phyloP scores from a whole-genome alignment of 805 yeast species.

The Grigorovia humatica region DNA sequence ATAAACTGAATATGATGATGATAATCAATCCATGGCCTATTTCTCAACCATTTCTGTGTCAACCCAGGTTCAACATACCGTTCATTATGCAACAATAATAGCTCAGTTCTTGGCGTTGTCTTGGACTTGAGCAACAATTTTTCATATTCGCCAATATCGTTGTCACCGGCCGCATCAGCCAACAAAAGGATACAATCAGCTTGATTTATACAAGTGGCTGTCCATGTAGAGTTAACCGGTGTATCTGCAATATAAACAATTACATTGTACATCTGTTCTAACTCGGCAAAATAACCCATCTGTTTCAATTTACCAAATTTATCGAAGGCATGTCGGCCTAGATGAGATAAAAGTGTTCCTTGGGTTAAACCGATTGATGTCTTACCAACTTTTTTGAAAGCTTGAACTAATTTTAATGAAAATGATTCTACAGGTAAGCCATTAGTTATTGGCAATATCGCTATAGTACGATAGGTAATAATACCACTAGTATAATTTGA shows the following conservation, averaged over 20 bases:
- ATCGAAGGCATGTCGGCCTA: slow-evolving; percentile 91
- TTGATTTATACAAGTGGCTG: slow-evolving; percentile 82
- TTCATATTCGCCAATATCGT: slow-evolving; percentile 81
- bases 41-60: slow-evolving; percentile 75
- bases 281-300: slow-evolving; percentile 79
- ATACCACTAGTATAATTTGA: slow-evolving; percentile 1
- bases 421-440: slow-evolving; percentile 85
- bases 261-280: slow-evolving; percentile 84
- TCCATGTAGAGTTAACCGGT: slow-evolving; percentile 75
- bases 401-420: slow-evolving; percentile 61
- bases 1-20: slow-evolving; percentile 82
- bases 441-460: slow-evolving; percentile 65
- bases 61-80: slow-evolving; percentile 75
- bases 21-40: slow-evolving; percentile 80
- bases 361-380: slow-evolving; percentile 75
- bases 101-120: slow-evolving; percentile 80
- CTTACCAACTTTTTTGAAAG: slow-evolving; percentile 62
- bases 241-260: slow-evolving; percentile 86
- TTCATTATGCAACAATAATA: slow-evolving; percentile 76
- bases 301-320: slow-evolving; percentile 75
- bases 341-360: slow-evolving; percentile 62
- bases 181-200: slow-evolving; percentile 88
- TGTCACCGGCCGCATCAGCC: slow-evolving; percentile 70
- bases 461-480: slow-evolving; percentile 60
- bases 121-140: slow-evolving; percentile 59